Conservation (phyloP, 768 basidiomycete species). For the Leucosporidium creatinivorum region DNA sequence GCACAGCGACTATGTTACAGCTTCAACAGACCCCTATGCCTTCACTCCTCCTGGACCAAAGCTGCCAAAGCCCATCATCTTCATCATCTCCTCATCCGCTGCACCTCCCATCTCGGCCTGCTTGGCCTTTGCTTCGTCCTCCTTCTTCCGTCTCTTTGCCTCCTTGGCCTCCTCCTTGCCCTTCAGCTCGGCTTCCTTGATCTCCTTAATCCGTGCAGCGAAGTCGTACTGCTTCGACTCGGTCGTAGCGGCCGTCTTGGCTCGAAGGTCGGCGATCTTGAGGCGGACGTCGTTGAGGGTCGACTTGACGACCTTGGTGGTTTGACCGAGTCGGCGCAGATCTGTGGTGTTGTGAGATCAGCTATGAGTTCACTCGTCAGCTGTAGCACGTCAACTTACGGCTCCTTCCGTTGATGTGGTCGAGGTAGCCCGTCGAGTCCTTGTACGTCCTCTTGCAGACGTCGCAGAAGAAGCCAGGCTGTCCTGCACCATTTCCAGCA, state of each 20-base stretch:
- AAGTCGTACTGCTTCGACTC: conserved; percentile 90
- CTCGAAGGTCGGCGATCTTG: conserved; percentile 77
- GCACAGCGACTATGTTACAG: too few species aligned
- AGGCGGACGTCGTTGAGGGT: conserved; percentile 87
- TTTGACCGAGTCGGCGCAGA: conserved; percentile 87
- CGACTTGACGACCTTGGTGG: conserved; percentile 80
- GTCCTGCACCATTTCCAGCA: conserved; percentile 68
- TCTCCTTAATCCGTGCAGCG: conserved; percentile 73
- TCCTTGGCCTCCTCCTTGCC: conserved; percentile 37
- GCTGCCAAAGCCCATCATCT: conserved; percentile 1
- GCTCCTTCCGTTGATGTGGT: conserved; percentile 88
- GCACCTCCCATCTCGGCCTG: conserved; percentile 54
- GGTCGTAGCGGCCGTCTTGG: conserved; percentile 74
- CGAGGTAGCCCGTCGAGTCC: conserved; percentile 86
- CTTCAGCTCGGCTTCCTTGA: conserved; percentile 40
- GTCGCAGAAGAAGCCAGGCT: conserved; percentile 91
- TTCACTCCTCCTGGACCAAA: background rate
- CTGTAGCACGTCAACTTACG: conserved; percentile 53
- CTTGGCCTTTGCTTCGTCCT: conserved; percentile 65
- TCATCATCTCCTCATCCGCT: conserved; percentile 56
- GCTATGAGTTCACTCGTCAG: background rate
- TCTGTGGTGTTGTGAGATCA: conserved; percentile 49
- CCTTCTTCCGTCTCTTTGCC: conserved; percentile 60
- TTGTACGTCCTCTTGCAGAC: conserved; percentile 84
- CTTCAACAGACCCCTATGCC: background rate